Base-by-base conservation (phyloP, 345 rosid genomes). In the Garcia nutans region DNA sequence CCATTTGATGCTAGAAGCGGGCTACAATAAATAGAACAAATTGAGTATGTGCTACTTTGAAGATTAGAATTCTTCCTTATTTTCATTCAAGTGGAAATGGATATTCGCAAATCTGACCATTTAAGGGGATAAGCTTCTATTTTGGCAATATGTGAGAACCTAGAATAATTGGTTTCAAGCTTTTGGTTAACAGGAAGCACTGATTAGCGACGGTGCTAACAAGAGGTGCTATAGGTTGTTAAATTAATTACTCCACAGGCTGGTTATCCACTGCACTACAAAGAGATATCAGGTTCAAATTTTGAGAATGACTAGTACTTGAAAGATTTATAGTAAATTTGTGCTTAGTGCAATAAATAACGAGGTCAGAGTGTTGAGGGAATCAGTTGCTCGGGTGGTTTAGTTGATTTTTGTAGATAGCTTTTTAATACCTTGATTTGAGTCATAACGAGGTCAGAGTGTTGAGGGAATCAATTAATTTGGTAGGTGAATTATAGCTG, bases 1-100 rank as follows among this genome's bases (percentile, higher is more conserved):
- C 56, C 98, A 96, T 78, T 85, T 96, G 88, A 89, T 96, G 97
- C 87, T 79, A 71, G 89, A 89, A 82, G 81, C 62, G 52, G 89
- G 91, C 80, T 86, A 70, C 50, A 82, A 33, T 69, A 88, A 86
- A 56, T 77, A 79, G 69, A 73, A 55, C 52, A 72, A 73, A 77
- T 17, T 24, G 70, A 74, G 79, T 69, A 83, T n/a, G 76, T 54
- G 19, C 22, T 33, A 10, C 62, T 58, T 28, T 10, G 70, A 65
- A 67, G 65, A 50, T 37, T 28, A 23, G 24, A 22, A 23, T 20
- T 23, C 59, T 15, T 47, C 62, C 61, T 37, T 19, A 57, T 31
- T 41, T 44, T 28, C 41, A 20, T 52, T 68, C 59, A 56, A 50
- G 65, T 42, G 26, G 12, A 49, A 20, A 33, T 17, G 11, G 33